Evolutionary conservation across 345 rosid genomes (phyloP), one percentile per base, ranked within the genome.

Genomic region (Citrus hindsii): DNA sequence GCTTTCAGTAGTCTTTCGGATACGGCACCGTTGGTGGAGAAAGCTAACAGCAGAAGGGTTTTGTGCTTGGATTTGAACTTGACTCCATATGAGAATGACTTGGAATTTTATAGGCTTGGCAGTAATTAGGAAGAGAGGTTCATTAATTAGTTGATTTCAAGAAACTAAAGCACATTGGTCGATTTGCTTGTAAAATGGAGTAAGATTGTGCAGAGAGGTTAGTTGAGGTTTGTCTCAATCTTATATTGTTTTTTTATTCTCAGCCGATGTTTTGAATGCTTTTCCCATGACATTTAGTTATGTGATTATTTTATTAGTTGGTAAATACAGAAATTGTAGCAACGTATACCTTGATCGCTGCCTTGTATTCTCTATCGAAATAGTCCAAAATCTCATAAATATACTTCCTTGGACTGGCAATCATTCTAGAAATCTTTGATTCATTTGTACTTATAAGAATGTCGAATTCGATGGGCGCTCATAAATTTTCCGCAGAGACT

Each of bases 61-160:
- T 77, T 88, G 79, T 83, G 90, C 22, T 80, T 87, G 80, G 95
- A 91, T 85, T 76, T 91, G 92, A 91, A 91, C 76, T 80, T 89
- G 87, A 91, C 95, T 55, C 95, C 95, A 2, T 66, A 76, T 80
- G 93, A 91, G 87, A 91, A 89, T 83, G 89, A 87, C 80, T 24
- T 87, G 74, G 86, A 89, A 84, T 84, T 86, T 85, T 83, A 85
- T 58, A 76, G 74, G 76, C 81, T 87, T 38, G 88, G 22, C 12
- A 83, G 10, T 7, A 22, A 58, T n/a, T 21, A 58, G 21, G 21
- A 33, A 76, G 8, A 3, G 77, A 40, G 53, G 82, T 76, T 80
- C 90, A 2, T 40, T 75, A 27, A 67, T 85, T 53, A 82, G 80
- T 75, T 87, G 90, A 64, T 58, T 64, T 28, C 19, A 66, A 63